These are phyloP conservation scores for Trichoderma koningii DNA, from an alignment of 2,329 filamentous ascomycete genomes.

Conservation along the genomic window DNA sequence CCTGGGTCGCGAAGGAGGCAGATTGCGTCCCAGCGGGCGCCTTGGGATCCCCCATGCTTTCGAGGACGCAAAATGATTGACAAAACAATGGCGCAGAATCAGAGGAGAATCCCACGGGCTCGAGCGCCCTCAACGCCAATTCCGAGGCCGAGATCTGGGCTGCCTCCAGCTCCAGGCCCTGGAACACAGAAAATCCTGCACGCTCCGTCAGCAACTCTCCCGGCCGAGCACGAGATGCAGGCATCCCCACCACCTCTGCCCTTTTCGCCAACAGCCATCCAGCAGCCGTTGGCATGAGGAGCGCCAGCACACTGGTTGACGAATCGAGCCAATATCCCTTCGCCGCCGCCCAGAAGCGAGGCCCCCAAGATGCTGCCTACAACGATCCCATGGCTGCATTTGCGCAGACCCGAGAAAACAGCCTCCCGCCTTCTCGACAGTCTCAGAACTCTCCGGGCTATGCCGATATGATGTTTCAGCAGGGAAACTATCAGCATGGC, in stretches of 20 bases:
- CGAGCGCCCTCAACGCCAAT: conserved; percentile 66
- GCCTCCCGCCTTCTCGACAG: conserved; percentile 58
- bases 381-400: conserved; percentile 40
- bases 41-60: not conserved
- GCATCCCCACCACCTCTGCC: conserved; percentile 47
- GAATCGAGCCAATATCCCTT: conserved; percentile 34
- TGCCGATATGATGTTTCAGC: conserved; percentile 30
- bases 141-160: conserved; percentile 69
- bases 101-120: conserved; percentile 59
- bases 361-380: conserved; percentile 46
- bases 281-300: conserved; percentile 47
- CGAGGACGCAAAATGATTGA: conserved; percentile 1
- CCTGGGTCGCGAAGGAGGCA: not conserved
- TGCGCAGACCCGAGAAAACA: conserved; percentile 53
- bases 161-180: conserved; percentile 54
- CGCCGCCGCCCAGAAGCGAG: conserved; percentile 37
- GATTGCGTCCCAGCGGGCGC: conserved; percentile 4
- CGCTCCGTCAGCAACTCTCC: conserved; percentile 60
- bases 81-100: conserved; percentile 32
- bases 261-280: conserved; percentile 51
- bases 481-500: conserved; percentile 32
- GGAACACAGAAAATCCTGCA: conserved; percentile 54
- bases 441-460: conserved; percentile 49
- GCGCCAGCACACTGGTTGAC: conserved; percentile 32
- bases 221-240: conserved; percentile 53